Conservation (phyloP, 192 early-diverging fungal genomes). For the Backusella mclennaniae region DNA sequence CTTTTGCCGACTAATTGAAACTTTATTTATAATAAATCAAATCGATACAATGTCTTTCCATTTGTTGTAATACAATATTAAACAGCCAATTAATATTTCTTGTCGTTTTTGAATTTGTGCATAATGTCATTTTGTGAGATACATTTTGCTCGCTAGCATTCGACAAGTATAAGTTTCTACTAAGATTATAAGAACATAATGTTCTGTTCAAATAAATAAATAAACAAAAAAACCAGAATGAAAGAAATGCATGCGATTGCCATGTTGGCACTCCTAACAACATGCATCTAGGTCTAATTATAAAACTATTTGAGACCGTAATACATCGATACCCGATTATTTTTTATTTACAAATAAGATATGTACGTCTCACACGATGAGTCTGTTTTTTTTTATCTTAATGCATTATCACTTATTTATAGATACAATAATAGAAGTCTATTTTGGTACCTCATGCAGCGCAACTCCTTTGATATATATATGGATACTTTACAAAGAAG, state of each 20-base stretch:
- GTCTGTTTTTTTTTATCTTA: background rate
- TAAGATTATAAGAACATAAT: background rate
- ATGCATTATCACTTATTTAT: background rate
- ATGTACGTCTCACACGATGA: background rate
- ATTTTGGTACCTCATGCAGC: background rate
- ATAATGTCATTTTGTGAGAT: no score
- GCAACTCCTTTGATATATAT: background rate
- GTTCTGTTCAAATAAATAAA: background rate
- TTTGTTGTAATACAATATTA: background rate
- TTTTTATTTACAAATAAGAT: background rate
- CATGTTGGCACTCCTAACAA: background rate
- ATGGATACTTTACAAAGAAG: background rate
- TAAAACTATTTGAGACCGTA: background rate
- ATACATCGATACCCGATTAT: background rate
- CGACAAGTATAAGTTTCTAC: background rate
- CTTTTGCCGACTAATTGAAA: background rate
- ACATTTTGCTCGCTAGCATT: background rate
- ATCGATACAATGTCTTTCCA: background rate
- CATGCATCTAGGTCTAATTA: background rate
- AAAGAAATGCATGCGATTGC: background rate
- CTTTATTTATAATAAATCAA: background rate
- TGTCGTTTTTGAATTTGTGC: background rate
- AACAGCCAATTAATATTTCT: background rate
- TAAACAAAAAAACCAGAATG: no score
- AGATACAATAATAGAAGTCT: background rate